Evolutionary conservation across 768 basidiomycete species (phyloP), one percentile per base, ranked within the genome.

Genomic region (Pleurotus platypus): DNA sequence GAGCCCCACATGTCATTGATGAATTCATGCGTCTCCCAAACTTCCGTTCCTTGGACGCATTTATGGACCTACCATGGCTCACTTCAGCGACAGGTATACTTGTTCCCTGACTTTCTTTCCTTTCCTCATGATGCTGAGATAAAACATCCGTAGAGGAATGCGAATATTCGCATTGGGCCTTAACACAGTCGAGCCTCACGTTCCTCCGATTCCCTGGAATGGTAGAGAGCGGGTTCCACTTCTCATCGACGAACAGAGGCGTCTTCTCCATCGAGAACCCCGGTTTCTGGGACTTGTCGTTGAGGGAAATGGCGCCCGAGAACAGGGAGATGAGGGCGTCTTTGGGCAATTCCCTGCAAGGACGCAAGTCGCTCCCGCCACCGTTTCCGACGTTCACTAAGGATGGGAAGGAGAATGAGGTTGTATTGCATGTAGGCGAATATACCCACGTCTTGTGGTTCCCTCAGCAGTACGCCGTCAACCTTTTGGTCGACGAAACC

Each of bases 11-110:
- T 9, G 45, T 55, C 24, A 12, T 55, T 18, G 53, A 55, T 16
- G 53, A 58, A 35, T 58, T 55, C 27, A 58, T 58, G 58, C 50
- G 13, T 15, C 46, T 55, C 37, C 58, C 51, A 8, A 54, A 58
- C 39, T 27, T 55, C n/a, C 57, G 42, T 15, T 35, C 35, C 24
- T 5, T 54, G 39, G 24, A 42, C 0, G 39, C n/a, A 8, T 57
- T 53, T 37, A 26, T 57, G 39, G 7, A 37, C 30, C 15, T 49
- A 22, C 57, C 57, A 4, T 57, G 57, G 57, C 39, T 57, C 26
- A 42, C 22, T 13, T n/a, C n/a, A 4, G 57, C 20, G 27, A 49
- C 57, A 16, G 55, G 55, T 56, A 38, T 9, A 45, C 26, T 56
- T 15, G 8, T 46, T 49, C 48, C 20, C 9, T 11, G 15, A 20